phyloP scores from a whole-genome alignment of 2,329 filamentous ascomycete species.

The Colletotrichum sojae region DNA sequence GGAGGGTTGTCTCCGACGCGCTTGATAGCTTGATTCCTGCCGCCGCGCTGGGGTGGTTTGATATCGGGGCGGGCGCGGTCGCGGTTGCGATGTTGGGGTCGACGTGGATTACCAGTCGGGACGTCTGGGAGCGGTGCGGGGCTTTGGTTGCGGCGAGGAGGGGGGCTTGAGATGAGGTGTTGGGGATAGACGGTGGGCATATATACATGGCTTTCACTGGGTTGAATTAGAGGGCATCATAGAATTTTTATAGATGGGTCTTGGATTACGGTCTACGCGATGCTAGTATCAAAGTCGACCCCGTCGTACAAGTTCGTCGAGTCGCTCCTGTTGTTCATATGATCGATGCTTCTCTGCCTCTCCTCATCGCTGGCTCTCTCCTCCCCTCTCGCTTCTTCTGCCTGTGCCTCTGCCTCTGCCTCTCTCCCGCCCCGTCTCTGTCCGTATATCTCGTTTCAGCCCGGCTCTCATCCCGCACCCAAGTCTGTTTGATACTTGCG shows the following conservation, averaged over 20 bases:
- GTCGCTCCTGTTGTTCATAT: not conserved
- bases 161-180: not conserved
- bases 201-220: conserved; percentile 16
- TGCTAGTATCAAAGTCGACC: not conserved
- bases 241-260: not conserved
- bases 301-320: not conserved
- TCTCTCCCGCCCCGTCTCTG: no score
- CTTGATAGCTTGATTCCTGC: conserved; percentile 76
- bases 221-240: not conserved
- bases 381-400: no score
- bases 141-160: conserved; percentile 6
- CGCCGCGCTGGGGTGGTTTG: conserved; percentile 72
- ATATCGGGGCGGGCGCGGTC: conserved; percentile 64
- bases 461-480: no score
- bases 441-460: no score
- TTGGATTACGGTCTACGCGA: conserved; percentile 2
- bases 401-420: no score
- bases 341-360: no score
- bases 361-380: no score
- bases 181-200: fast-evolving
- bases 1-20: conserved; percentile 67
- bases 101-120: conserved; percentile 71
- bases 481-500: no score
- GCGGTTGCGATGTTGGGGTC: conserved; percentile 73
- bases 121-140: conserved; percentile 71